Percentiles rank a stretch among this genome's conserved stretches.
Conservation (phyloP, 2,329 filamentous ascomycete species). For the Trichophyton simii region DNA sequence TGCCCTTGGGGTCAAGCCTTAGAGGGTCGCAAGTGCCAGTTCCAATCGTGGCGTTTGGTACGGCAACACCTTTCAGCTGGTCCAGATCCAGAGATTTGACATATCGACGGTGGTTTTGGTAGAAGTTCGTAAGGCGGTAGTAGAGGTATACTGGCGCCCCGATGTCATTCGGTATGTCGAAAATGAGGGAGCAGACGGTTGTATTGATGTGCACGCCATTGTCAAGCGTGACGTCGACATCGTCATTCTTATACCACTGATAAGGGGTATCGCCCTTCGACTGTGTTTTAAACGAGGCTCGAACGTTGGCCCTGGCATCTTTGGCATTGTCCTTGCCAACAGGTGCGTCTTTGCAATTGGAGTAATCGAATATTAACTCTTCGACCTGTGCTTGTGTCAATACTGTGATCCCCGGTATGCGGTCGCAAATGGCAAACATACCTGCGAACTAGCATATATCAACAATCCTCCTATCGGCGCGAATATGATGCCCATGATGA, state of each 20-base stretch:
- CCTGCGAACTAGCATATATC: conserved; percentile 71
- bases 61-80: conserved; percentile 64
- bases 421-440: conserved; percentile 29
- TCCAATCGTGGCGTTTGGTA: conserved; percentile 49
- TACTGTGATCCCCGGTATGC: neutral
- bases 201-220: conserved; percentile 25
- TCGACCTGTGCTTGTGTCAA: conserved; percentile 51
- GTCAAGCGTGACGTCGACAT: conserved; percentile 14
- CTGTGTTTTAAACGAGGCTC: conserved; percentile 55
- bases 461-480: conserved; percentile 81
- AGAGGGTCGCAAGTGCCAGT: conserved; percentile 66
- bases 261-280: conserved; percentile 25
- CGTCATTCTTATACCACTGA: conserved; percentile 19
- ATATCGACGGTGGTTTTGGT: conserved; percentile 95
- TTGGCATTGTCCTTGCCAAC: conserved; percentile 41
- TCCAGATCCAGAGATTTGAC: conserved; percentile 76
- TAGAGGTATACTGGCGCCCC: conserved; percentile 78
- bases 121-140: conserved; percentile 94
- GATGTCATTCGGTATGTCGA: conserved; percentile 68
- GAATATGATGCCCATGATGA: conserved; percentile 80
- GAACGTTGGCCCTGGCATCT: conserved; percentile 42
- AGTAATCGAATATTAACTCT: conserved; percentile 86
- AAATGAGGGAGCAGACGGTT: conserved; percentile 57
- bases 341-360: conserved; percentile 54
- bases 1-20: conserved; percentile 40